These are phyloP conservation scores for Cardamine resedifolia DNA, from an alignment of 345 rosid species.

Conservation along the genomic window DNA sequence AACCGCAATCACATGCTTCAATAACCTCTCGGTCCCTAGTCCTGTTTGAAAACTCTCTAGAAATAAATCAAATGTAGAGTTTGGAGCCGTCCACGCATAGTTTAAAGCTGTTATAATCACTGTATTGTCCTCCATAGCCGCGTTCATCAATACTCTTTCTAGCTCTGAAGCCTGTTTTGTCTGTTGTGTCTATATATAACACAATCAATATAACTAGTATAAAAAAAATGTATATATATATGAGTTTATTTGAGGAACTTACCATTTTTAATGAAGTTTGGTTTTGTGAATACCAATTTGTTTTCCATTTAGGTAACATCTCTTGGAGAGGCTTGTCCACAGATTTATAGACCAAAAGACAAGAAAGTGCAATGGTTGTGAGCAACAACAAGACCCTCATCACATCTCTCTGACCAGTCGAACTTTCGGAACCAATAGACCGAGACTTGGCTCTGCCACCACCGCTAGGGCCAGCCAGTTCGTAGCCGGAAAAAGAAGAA, in stretches of 20 bases:
- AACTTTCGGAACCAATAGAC: background rate
- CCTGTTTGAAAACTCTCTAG: slow-evolving; percentile 52
- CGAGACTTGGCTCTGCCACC: background rate
- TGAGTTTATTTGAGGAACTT: background rate
- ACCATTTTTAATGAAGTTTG: slow-evolving; percentile 8
- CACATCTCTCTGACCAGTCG: background rate
- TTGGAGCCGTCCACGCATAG: slow-evolving; percentile 57
- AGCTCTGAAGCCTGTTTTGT: slow-evolving; percentile 9
- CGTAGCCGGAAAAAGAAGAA: slow-evolving; percentile 5
- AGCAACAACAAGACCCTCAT: background rate
- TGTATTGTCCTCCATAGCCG: slow-evolving; percentile 42
- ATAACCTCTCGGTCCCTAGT: slow-evolving; percentile 38
- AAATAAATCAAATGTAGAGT: slow-evolving; percentile 53
- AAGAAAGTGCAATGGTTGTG: slow-evolving; percentile 13
- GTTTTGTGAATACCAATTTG: slow-evolving; percentile 13
- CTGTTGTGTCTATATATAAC: background rate
- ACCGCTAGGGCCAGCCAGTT: background rate
- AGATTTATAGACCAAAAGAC: slow-evolving; percentile 20
- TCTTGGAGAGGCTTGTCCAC: slow-evolving; percentile 22
- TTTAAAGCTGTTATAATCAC: slow-evolving; percentile 60
- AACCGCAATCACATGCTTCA: slow-evolving; percentile 50
- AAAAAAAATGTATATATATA: too few species aligned
- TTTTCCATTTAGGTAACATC: slow-evolving; percentile 13
- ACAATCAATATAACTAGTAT: background rate
- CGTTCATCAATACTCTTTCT: slow-evolving; percentile 21